These are phyloP conservation scores for Candida nitratophila DNA, from an alignment of 805 yeast species.

Conservation along the genomic window DNA sequence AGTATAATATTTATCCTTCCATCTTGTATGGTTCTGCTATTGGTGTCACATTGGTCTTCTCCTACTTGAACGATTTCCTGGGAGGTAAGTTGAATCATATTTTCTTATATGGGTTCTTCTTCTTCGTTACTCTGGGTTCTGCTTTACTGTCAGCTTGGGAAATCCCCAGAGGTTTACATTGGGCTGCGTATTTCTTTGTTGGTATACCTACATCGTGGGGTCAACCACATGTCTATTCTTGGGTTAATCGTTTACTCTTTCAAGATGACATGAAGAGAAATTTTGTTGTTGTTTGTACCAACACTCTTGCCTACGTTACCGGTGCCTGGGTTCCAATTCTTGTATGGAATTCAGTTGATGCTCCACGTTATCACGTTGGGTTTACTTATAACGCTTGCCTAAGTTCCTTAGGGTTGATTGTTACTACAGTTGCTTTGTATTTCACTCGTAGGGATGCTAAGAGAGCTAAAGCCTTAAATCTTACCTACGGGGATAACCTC, in stretches of 20 bases:
- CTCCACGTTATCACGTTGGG: slow-evolving; percentile 31
- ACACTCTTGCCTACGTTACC: slow-evolving; percentile 35
- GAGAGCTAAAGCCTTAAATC: too few species aligned
- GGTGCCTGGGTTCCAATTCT: slow-evolving; percentile 35
- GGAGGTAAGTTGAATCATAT: slow-evolving; percentile 30
- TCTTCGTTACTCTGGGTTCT: slow-evolving; percentile 34
- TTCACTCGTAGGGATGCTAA: too few species aligned
- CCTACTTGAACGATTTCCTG: slow-evolving; percentile 30
- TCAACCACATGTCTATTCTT: slow-evolving; percentile 48
- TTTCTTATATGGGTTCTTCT: slow-evolving; percentile 31
- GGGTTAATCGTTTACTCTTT: slow-evolving; percentile 44
- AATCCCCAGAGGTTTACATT: slow-evolving; percentile 40
- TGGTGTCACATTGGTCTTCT: slow-evolving; percentile 26
- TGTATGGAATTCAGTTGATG: slow-evolving; percentile 31
- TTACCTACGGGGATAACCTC: too few species aligned
- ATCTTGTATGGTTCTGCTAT: slow-evolving; percentile 32
- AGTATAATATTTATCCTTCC: slow-evolving; percentile 37
- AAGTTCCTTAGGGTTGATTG: slow-evolving; percentile 23
- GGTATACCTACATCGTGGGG: slow-evolving; percentile 46
- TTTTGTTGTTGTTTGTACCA: slow-evolving; percentile 31
- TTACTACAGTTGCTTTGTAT: slow-evolving; percentile 21
- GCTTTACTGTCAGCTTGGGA: slow-evolving; percentile 40
- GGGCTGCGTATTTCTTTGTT: slow-evolving; percentile 41
- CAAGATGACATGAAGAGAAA: slow-evolving; percentile 35
- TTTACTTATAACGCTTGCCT: slow-evolving; percentile 31